A percentile compares a stretch with the other conserved stretches of the same genome.
Conservation (phyloP, 768 basidiomycete species). For the Macrolepiota albuminosa region DNA sequence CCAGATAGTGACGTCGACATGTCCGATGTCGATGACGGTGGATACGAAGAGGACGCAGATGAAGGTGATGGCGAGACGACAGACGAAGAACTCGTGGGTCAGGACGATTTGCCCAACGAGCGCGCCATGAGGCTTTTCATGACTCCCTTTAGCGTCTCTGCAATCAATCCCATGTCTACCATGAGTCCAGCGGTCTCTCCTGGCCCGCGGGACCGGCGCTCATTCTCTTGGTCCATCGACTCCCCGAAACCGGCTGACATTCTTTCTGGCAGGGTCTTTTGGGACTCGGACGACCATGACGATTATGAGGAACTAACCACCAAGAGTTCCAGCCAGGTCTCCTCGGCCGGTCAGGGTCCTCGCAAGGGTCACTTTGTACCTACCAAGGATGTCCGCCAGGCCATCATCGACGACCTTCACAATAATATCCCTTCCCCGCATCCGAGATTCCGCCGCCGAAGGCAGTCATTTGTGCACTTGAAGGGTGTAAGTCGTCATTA, state of each 20-base stretch:
- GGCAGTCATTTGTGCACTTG: constrained; percentile 26
- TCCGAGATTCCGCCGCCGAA: constrained; percentile 33
- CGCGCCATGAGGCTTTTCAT: constrained; percentile 70
- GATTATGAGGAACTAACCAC: constrained; percentile 27
- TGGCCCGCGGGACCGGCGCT: constrained; percentile 28
- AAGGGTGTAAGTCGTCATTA: constrained; percentile 28
- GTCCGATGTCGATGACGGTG: constrained; percentile 39
- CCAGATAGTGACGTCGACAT: constrained; percentile 51
- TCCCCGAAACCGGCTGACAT: constrained; percentile 66
- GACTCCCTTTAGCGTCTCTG: constrained; percentile 56
- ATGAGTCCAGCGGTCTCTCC: constrained; percentile 55
- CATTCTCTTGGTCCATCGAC: constrained; percentile 24
- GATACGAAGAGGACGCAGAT: constrained; percentile 43
- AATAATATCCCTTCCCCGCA: constrained; percentile 48
- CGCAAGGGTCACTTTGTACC: constrained; percentile 38
- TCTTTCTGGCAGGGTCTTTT: constrained; percentile 55
- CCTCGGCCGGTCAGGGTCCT: constrained; percentile 21
- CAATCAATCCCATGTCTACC: constrained; percentile 74
- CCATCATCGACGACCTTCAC: constrained; percentile 41
- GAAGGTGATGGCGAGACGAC: constrained; percentile 73
- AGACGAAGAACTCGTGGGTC: constrained; percentile 80
- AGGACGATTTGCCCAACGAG: constrained; percentile 67
- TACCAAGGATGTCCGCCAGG: constrained; percentile 29
- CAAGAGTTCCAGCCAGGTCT: constrained; percentile 20
- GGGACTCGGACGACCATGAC: constrained; percentile 42